Percentiles rank a stretch among this genome's conserved stretches.
Conservation (phyloP, 495 filamentous ascomycete species). For the Aspergillus ellipticus region DNA sequence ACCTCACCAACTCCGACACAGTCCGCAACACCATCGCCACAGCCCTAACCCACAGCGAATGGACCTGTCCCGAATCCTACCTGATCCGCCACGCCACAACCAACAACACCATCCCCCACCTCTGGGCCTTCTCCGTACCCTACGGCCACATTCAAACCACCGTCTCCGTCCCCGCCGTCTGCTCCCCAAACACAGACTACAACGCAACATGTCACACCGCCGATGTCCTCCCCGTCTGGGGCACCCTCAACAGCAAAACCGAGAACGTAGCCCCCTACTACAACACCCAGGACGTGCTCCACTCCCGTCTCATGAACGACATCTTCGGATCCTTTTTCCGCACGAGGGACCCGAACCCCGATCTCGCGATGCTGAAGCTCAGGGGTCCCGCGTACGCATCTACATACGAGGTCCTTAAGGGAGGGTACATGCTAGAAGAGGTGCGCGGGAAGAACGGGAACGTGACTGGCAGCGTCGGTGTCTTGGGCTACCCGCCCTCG, state of each 20-base stretch:
- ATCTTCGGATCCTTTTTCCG: slow-evolving; percentile 26
- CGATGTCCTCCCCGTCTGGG: slow-evolving; percentile 30
- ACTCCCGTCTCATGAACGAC: slow-evolving; percentile 29
- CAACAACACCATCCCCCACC: slow-evolving; percentile 14
- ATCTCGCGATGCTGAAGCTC: slow-evolving; percentile 8
- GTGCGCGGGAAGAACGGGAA: not conserved
- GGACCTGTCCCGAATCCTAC: slow-evolving; percentile 26
- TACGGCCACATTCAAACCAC: slow-evolving; percentile 24
- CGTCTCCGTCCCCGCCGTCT: slow-evolving; percentile 19
- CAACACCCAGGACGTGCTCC: slow-evolving; percentile 12
- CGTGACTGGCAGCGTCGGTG: slow-evolving; percentile 11
- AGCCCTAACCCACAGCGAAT: slow-evolving; percentile 24
- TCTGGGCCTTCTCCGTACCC: slow-evolving; percentile 23
- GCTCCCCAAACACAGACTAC: slow-evolving; percentile 25
- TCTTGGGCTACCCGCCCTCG: slow-evolving; percentile 15
- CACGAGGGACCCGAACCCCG: slow-evolving; percentile 23
- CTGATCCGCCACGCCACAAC: slow-evolving; percentile 16
- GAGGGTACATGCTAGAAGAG: slow-evolving; percentile 14
- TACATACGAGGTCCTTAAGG: slow-evolving; percentile 9
- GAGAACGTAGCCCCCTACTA: slow-evolving; percentile 26
- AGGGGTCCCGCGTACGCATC: slow-evolving; percentile 24
- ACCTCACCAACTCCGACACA: slow-evolving; percentile 16
- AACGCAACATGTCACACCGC: slow-evolving; percentile 30
- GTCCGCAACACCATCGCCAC: slow-evolving; percentile 16
- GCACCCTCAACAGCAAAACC: slow-evolving; percentile 29